These are phyloP conservation scores for Teratosphaeria gauchensis DNA, from an alignment of 2,329 filamentous ascomycete genomes.

Conservation along the genomic window DNA sequence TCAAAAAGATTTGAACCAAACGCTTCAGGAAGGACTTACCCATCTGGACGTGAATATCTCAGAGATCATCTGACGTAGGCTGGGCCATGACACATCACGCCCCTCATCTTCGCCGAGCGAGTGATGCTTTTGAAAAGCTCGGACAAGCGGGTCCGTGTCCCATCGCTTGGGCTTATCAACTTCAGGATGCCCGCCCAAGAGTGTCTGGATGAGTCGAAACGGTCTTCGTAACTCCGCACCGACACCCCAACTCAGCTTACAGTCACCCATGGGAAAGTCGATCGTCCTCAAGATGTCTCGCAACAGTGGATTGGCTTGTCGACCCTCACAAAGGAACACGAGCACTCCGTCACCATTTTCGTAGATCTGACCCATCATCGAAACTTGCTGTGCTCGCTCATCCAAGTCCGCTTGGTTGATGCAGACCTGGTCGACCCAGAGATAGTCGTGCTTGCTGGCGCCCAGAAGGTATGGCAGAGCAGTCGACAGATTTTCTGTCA, in stretches of 20 bases:
- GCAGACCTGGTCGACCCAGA: conserved; percentile 9
- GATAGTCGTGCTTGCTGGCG: neutral
- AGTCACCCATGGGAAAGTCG: neutral
- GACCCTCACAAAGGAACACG: conserved; percentile 5
- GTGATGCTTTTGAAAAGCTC: neutral
- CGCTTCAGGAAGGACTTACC: no score
- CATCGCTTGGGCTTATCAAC: neutral
- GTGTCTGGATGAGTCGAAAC: neutral
- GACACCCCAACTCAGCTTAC: neutral
- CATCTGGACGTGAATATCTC: neutral
- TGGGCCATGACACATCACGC: neutral
- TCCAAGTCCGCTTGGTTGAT: conserved; percentile 6
- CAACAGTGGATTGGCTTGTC: neutral
- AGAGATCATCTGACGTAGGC: neutral
- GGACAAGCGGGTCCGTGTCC: neutral
- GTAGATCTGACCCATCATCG: conserved; percentile 8
- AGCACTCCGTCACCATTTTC: conserved; percentile 1
- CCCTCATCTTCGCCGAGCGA: no score
- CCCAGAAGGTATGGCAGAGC: neutral
- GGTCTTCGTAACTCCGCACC: neutral
- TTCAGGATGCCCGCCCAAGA: neutral
- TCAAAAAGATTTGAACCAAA: no score
- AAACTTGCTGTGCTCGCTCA: conserved; percentile 5
- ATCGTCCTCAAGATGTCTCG: neutral
- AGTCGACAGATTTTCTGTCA: neutral